Percentiles rank a stretch among this genome's conserved stretches.
These are phyloP conservation scores for Citrus australasica DNA, from an alignment of 345 rosid genomes.

Conservation along the genomic window DNA sequence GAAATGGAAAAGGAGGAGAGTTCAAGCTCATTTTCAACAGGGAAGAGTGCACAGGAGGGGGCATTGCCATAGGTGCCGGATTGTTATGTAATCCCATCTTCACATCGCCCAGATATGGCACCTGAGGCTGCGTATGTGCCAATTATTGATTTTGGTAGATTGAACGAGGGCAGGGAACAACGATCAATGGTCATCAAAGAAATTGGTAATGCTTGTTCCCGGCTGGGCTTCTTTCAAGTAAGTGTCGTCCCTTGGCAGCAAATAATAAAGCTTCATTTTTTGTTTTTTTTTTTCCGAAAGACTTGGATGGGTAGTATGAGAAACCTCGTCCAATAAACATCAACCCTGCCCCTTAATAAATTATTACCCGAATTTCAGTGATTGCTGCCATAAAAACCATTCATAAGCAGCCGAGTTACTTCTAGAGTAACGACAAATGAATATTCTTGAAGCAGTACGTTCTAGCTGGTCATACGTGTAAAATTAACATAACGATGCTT, in stretches of 20 bases:
- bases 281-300: too few relatives aligned
- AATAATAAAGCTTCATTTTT: too few relatives aligned
- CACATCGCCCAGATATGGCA: constrained; percentile 19
- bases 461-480: not conserved
- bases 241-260: not conserved
- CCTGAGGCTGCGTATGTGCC: constrained; percentile 30
- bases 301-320: too few relatives aligned
- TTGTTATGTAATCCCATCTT: constrained; percentile 32
- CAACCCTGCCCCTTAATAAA: too few relatives aligned
- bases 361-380: too few relatives aligned
- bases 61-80: constrained; percentile 35
- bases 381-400: too few relatives aligned
- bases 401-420: too few relatives aligned
- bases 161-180: constrained; percentile 23
- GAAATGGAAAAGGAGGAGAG: constrained; percentile 27
- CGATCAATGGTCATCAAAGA: constrained; percentile 37
- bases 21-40: constrained; percentile 35
- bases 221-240: constrained; percentile 58
- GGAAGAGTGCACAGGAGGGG: constrained; percentile 46
- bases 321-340: too few relatives aligned
- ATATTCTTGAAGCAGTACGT: too few relatives aligned
- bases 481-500: not conserved
- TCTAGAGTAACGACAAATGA: too few relatives aligned
- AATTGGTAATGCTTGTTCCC: constrained; percentile 38
- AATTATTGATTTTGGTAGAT: constrained; percentile 40